Conservation (phyloP, 2,329 filamentous ascomycete genomes). For the Byssothecium circinans region DNA sequence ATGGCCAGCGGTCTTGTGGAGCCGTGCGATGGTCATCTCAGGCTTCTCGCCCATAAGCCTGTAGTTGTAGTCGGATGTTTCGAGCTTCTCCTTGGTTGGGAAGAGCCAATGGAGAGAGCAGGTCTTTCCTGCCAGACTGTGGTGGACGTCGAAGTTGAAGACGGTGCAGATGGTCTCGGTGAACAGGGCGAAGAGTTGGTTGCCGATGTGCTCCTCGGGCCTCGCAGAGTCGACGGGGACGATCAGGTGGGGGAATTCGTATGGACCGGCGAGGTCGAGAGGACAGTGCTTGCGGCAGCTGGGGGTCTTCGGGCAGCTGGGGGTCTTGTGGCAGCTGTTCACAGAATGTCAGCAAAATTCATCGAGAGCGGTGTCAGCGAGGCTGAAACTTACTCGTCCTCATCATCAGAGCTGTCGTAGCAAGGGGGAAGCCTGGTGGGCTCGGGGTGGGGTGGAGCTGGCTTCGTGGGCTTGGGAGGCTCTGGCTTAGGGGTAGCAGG, state of each 20-base stretch:
- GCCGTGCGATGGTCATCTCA: constrained; percentile 50
- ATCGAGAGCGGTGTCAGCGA: neutral
- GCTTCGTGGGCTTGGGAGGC: too few relatives aligned
- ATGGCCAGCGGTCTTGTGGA: constrained; percentile 49
- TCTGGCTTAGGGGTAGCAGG: too few relatives aligned
- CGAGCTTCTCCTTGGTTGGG: constrained; percentile 56
- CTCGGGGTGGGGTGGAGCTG: too few relatives aligned
- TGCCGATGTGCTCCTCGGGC: constrained; percentile 56
- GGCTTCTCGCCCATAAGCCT: constrained; percentile 50
- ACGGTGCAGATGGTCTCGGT: constrained; percentile 52
- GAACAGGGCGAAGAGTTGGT: constrained; percentile 54
- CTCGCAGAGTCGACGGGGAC: constrained; percentile 58
- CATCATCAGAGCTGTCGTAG: too few relatives aligned
- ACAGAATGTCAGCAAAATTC: neutral
- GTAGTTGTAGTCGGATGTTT: constrained; percentile 60
- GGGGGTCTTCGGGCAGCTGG: neutral
- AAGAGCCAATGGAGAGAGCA: constrained; percentile 68
- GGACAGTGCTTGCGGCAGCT: neutral
- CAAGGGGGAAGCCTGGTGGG: too few relatives aligned
- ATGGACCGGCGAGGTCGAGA: constrained; percentile 8
- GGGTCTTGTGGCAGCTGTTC: neutral
- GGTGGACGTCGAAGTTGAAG: constrained; percentile 68
- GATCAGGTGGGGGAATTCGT: constrained; percentile 61
- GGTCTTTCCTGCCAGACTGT: constrained; percentile 54
- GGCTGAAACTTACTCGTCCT: neutral